A percentile compares a stretch with the other conserved stretches of the same genome.
phyloP scores from a whole-genome alignment of 495 filamentous ascomycete genomes.

The Pseudoneurospora amorphoporcata region DNA sequence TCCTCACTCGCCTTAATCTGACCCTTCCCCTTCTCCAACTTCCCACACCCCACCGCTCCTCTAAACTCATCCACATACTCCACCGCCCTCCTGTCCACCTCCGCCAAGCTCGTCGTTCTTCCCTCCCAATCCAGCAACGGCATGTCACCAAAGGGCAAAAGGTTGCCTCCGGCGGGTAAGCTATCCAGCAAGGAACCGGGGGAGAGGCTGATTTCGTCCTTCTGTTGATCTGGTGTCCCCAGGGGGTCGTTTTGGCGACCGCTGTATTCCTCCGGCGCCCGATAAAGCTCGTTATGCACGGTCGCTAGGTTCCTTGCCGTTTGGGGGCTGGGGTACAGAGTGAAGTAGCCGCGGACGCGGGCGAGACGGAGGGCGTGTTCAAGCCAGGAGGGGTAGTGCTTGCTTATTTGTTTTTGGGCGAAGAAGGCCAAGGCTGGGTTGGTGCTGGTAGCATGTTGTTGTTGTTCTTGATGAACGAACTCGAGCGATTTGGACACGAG shows the following conservation, averaged over 20 bases:
- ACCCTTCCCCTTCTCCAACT: constrained; percentile 11
- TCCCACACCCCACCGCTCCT: constrained; percentile 25
- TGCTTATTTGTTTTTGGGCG: constrained; percentile 41
- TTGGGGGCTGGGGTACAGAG: constrained; percentile 57
- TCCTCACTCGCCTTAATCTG: neutral
- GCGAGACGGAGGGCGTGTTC: constrained; percentile 67
- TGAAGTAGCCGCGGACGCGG: constrained; percentile 59
- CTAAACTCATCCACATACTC: constrained; percentile 35
- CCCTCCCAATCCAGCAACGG: constrained; percentile 36
- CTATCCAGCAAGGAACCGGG: constrained; percentile 26
- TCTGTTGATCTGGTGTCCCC: neutral
- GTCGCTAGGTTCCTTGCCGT: constrained; percentile 45
- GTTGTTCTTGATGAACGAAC: constrained; percentile 18
- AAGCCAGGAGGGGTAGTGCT: constrained; percentile 62
- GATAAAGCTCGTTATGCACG: constrained; percentile 63
- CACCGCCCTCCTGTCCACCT: constrained; percentile 25
- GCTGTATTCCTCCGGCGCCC: constrained; percentile 57
- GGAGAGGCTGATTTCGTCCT: constrained; percentile 19
- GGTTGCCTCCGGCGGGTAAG: constrained; percentile 22
- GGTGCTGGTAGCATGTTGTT: constrained; percentile 2
- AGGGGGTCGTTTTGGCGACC: neutral
- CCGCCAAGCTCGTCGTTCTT: constrained; percentile 10
- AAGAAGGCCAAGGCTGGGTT: constrained; percentile 20
- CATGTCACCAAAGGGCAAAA: constrained; percentile 28
- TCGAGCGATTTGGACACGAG: constrained; percentile 53